Conservation (phyloP, 139 green algal genomes). For the Haematococcus sp. region DNA sequence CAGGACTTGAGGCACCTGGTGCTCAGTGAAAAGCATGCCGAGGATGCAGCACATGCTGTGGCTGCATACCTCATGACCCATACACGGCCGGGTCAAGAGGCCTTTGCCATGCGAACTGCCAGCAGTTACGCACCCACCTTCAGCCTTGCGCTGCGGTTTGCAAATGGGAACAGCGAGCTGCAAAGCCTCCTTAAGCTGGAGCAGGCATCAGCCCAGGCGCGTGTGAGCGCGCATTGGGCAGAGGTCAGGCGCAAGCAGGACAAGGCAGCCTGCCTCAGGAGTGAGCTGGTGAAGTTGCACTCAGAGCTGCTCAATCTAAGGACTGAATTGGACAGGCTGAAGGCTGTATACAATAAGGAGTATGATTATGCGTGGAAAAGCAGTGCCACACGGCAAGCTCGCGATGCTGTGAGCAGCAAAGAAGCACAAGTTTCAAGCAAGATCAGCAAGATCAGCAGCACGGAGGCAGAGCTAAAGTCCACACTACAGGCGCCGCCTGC, state of each 20-base stretch:
- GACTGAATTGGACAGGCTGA: no score
- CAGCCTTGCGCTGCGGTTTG: slow-evolving; percentile 23
- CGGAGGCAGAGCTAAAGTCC: no score
- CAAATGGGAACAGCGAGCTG: slow-evolving; percentile 1
- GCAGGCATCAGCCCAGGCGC: slow-evolving; percentile 9
- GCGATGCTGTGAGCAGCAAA: no score
- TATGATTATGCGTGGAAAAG: no score
- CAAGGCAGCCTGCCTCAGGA: not conserved
- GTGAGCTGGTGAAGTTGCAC: no score
- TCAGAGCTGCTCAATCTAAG: no score
- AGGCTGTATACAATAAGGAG: no score
- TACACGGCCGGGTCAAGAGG: not conserved
- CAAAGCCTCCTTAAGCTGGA: slow-evolving; percentile 13
- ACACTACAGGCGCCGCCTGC: no score
- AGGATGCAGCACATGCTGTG: slow-evolving; percentile 36
- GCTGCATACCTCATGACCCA: slow-evolving; percentile 36
- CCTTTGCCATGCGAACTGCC: slow-evolving; percentile 19
- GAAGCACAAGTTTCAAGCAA: no score
- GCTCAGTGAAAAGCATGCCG: slow-evolving; percentile 31
- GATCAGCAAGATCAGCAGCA: no score
- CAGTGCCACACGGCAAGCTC: no score
- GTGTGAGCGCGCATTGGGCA: slow-evolving; percentile 28
- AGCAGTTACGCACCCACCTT: slow-evolving; percentile 21
- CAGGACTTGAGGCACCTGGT: slow-evolving; percentile 47
- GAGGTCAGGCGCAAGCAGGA: slow-evolving; percentile 34